Base-by-base conservation (phyloP, 2,329 filamentous ascomycete genomes). In the Diplodia seriata region DNA sequence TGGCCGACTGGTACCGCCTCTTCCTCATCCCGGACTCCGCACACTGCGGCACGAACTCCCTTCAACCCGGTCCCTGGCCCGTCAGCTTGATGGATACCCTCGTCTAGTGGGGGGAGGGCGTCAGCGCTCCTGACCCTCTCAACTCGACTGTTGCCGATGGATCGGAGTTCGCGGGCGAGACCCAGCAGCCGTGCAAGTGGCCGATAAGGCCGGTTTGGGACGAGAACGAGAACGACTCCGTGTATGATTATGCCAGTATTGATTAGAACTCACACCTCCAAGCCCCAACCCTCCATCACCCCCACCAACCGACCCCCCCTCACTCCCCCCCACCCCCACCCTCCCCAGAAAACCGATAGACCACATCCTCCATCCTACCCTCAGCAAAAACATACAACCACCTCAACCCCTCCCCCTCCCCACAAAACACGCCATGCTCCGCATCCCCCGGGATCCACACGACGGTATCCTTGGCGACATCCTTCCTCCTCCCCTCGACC, bases 81-180 rank as follows among this genome's bases (percentile, higher is more conserved):
- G 74, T 82, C 72, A 79, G 80, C 15, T 85, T 83, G 70, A 76
- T 85, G 70, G 76, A 79, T 70, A 78, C 74, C 1, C 75, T 85
- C 71, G 82, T 87, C 59, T 76, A 84, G 66, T 86, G 84, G 85
- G 84, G 85, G 0, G 84, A 86, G 76, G 80, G 83, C 14, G 82
- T 80, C 2, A 73, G 79, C 4, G 79, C 77, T 55, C 84, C 85
- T 1, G 76, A 73, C 9, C 80, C 76, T 0, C 71, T 87, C 47
- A 82, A 82, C 51, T 81, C 79, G 1, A 81, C 80, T 1, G 79
- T 70, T 4, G 67, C 71, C 1, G 61, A 63, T 5, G 74, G 72
- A 2, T 66, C 5, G 2, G 33, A 68, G 0, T 67, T 68, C n/a
- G 38, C 51, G 0, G 81, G 81, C 6, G 79, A 76, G 54, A 74